Base-by-base conservation (phyloP, 768 basidiomycete genomes). In the Calocera cornea region DNA sequence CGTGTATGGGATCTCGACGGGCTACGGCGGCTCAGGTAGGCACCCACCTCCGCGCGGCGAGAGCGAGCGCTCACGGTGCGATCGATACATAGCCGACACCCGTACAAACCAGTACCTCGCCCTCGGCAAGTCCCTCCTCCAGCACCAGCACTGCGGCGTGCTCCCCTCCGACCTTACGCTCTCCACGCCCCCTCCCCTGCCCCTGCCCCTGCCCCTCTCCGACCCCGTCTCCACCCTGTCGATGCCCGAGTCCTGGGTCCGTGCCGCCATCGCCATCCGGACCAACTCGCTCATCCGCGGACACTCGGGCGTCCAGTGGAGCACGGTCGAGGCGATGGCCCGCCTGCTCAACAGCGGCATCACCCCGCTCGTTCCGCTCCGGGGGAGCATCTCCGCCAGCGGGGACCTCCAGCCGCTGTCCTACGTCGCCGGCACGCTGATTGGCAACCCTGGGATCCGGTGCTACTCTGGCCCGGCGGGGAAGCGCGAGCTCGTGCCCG, bases 221-320 rank as follows among this genome's bases (percentile, higher is more conserved):
- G 89, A 91, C 72, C 89, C 88, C 0, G 75, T 87, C 14, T 77
- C 82, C 12, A 83, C 85, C 12, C 83, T 83, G 34, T 85, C 82
- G 68, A 92, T 94, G 89, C 91, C 92, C 2, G 87, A 89, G 68
- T 79, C 89, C 1, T 92, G 92, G 89, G 90, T 92, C 34, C 86
- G 92, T 65, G 92, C 88, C 14, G 90, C 92, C 1, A 91, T 94
- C 72, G 77, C 92, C 11, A 82, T 95, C 71, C 89, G 92, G 71
- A 87, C 90, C 82, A 95, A 94, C 76, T 92, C 90, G 2, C 84
- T 95, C 47, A 86, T 92, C 66, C 87, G 92, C 5, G 92, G 91
- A 0, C 92, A 94, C 77, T 92, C 90, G 24, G 92, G 89, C 36
- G 85, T 95, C 14, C 83, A 91, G 40, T 86, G 86, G 83, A 85